Base-by-base conservation (phyloP, 1,284 basidiomycete genomes). In the Ganoderma lucidum region DNA sequence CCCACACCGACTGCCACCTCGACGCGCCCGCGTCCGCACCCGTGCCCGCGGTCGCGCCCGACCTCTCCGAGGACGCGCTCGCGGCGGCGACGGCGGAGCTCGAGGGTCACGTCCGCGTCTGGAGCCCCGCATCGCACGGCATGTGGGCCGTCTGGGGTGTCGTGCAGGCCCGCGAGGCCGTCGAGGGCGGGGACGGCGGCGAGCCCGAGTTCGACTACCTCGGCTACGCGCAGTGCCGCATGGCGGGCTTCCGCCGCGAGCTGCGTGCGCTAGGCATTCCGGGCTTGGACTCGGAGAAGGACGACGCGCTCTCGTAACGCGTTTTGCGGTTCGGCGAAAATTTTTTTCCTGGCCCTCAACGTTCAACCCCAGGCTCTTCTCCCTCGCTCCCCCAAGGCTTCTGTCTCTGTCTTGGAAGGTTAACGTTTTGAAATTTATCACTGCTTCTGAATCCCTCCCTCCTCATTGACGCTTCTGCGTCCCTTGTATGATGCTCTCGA, bases 71-170 rank as follows among this genome's bases (percentile, higher is more conserved):
- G n/a, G 76, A 75, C 32, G 81, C 81, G 63, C 79, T 82, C 62
- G 83, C 84, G 66, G 75, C 74, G 14, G 80, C 83, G 69, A 76
- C 88, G 45, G 75, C 78, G 48, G 82, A 79, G 70, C 82, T 98
- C 58, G 95, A 97, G 72, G 81, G 85, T 45, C 93, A 96, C 79
- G 93, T 97, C 53, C 85, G 83, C 53, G 84, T 89, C 6, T 98
- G 96, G 96, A 93, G 92, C 74, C 93, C 96, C 17, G 92, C 94
- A 5, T 93, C 92, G 35, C 94, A 96, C 76, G 94, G 88, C 8
- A 91, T 93, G 87, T 98, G 96, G 96, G 89, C 92, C 9, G 83
- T 98, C 42, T 98, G 96, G 96, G 96, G 94, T 3, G 84, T 98
- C 70, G 90, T 98, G 12, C 95, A 97, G 80, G 95, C 94, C 2